phyloP scores from a whole-genome alignment of 108 stramenopile genomes.

The Cylindrotheca closterium region DNA sequence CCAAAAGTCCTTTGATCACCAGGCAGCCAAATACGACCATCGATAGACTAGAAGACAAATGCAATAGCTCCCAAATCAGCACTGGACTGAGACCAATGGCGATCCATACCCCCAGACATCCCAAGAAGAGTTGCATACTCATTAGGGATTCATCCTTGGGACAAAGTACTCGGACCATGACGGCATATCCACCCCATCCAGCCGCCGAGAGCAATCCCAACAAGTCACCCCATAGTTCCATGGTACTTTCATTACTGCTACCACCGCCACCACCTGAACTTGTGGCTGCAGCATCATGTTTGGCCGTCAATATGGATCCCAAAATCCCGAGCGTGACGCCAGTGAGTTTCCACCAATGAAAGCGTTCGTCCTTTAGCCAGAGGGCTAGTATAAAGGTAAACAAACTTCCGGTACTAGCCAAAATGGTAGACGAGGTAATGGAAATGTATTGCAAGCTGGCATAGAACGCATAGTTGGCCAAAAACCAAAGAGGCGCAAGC shows the following conservation, averaged over 20 bases:
- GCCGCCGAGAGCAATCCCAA: not conserved
- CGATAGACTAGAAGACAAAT: too few relatives aligned
- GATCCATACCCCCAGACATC: not conserved
- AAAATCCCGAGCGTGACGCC: constrained; percentile 67
- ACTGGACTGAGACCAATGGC: not conserved
- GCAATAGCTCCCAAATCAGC: not conserved
- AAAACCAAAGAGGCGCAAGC: constrained; percentile 89
- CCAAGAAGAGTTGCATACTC: not conserved
- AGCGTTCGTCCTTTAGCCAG: constrained; percentile 53
- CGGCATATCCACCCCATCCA: not conserved
- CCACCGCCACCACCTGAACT: constrained; percentile 5
- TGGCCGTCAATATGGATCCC: constrained; percentile 65
- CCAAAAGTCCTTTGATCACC: not conserved
- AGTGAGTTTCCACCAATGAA: constrained; percentile 44
- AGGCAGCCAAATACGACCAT: too few relatives aligned
- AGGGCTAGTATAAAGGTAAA: constrained; percentile 89
- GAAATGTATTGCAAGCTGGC: constrained; percentile 64
- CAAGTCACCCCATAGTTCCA: not conserved
- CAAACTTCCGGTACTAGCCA: constrained; percentile 80
- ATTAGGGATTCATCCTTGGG: not conserved
- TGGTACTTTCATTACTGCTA: constrained; percentile 1
- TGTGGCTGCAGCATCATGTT: constrained; percentile 37
- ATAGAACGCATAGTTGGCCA: constrained; percentile 87
- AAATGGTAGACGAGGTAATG: constrained; percentile 87
- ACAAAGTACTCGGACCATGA: not conserved